phyloP scores from a whole-genome alignment of 2,329 filamentous ascomycete species.

The Didymella exigua region DNA sequence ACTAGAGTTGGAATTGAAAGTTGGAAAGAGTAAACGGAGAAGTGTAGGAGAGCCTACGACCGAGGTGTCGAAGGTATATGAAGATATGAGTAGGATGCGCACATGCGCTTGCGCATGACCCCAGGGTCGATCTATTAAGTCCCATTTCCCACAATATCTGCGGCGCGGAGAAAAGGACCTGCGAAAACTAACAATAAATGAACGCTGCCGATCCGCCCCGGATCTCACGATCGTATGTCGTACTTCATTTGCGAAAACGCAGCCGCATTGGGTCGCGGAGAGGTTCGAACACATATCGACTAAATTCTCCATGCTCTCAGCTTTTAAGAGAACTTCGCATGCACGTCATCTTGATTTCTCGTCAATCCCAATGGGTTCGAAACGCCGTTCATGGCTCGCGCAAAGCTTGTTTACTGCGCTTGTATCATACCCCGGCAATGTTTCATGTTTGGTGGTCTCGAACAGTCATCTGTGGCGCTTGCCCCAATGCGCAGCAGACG shows the following conservation, averaged over 20 bases:
- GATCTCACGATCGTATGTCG: not conserved
- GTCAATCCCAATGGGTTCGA: not conserved
- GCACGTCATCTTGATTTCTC: not conserved
- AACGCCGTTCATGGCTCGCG: slow-evolving; percentile 2
- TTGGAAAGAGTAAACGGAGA: slow-evolving; percentile 5
- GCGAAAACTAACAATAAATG: not conserved
- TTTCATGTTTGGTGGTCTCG: slow-evolving; percentile 6
- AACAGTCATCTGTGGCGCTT: not conserved
- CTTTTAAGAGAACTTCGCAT: not conserved
- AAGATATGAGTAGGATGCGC: not conserved
- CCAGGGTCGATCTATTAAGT: slow-evolving; percentile 9
- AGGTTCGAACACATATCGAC: not conserved
- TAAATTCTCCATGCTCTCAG: not conserved
- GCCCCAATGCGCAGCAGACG: not conserved
- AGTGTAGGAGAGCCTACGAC: not conserved
- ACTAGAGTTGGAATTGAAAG: not conserved
- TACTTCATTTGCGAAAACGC: not conserved
- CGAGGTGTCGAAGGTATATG: slow-evolving; percentile 7
- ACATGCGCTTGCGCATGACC: not conserved
- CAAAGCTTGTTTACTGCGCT: not conserved
- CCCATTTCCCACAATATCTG: slow-evolving; percentile 1
- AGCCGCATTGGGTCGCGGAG: not conserved
- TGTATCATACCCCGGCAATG: not conserved
- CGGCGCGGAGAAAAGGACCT: not conserved
- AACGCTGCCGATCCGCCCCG: not conserved